Base-by-base conservation (phyloP, 2,329 filamentous ascomycete species). In the Colletotrichum echinochloae region DNA sequence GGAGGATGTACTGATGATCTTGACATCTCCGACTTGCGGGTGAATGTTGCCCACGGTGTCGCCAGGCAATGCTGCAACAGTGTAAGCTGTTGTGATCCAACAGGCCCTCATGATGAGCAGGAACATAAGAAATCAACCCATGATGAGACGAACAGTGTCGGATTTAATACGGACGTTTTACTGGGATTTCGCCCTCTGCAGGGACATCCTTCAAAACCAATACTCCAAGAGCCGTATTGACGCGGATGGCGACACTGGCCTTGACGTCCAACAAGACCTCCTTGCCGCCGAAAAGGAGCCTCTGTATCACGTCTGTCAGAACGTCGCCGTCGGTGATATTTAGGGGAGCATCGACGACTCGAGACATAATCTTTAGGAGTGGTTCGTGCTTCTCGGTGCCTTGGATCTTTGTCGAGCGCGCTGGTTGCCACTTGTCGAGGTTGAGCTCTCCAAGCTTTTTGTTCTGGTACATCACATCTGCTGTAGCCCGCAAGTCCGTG, bases 91-190 rank as follows among this genome's bases (percentile, higher is more conserved):
- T 26, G 49, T 46, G 51, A 59, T 39, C 54, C 48, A 23, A 12
- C 37, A 33, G 33, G 28, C 28, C 49, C 56, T 39, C 66, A 30
- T 51, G n/a, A 39, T 35, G 46, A 66, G 54, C 65, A 71, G 65
- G 60, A 60, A 71, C 65, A 69, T 44, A 64, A 46, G 56, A 59
- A 62, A 59, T 52, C 60, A 72, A 67, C 65, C 66, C 69, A 73
- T 73, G 77, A 77, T 69, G 51, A 74, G 77, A 83, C 79, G 81
- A 78, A 79, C 79, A 78, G 77, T 80, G 82, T 80, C 76, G 81
- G 84, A 87, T 84, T 82, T 85, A 86, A 82, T 86, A 94, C 95
- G 90, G 91, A 97, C 94, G 93, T 89, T 97, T 97, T 84, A 98
- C 89, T 82, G 93, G 93, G 78, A 99, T 91, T 77, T 91, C 89